Evolutionary conservation across 2,329 filamentous ascomycete species (phyloP).

Genomic region (Tolypocladium endophyticum): DNA sequence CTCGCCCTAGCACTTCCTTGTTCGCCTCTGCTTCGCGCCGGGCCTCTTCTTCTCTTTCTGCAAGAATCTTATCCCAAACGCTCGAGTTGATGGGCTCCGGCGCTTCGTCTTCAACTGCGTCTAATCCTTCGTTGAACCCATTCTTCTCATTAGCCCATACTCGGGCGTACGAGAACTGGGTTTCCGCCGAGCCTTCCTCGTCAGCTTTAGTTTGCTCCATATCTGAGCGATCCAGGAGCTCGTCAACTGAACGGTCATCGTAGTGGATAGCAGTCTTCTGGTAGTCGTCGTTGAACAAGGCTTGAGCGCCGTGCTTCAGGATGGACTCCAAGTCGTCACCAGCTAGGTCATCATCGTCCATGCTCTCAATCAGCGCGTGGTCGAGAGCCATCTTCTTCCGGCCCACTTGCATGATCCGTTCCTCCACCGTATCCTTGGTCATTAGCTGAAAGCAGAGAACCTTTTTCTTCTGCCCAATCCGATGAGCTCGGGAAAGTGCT

Average conservation of each 20-base stretch:
- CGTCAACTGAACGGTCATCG: conserved; percentile 73
- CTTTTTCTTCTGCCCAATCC: conserved; percentile 92
- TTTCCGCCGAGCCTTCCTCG: conserved; percentile 57
- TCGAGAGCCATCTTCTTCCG: conserved; percentile 94
- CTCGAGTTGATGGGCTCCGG: conserved; percentile 49
- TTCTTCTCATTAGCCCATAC: conserved; percentile 83
- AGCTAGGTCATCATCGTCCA: conserved; percentile 74
- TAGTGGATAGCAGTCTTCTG: conserved; percentile 67
- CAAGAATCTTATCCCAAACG: conserved; percentile 85
- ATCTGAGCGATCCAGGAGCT: conserved; percentile 76
- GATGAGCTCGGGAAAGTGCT: conserved; percentile 84
- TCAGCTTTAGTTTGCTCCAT: conserved; percentile 60
- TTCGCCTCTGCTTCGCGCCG: conserved; percentile 58
- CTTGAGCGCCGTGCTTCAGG: conserved; percentile 74
- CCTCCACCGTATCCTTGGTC: conserved; percentile 80
- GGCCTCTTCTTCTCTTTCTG: conserved; percentile 69
- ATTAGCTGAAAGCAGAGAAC: conserved; percentile 93
- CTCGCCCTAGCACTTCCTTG: conserved; percentile 71
- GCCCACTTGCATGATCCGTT: conserved; percentile 93
- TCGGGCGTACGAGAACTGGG: conserved; percentile 78
- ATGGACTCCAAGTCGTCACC: conserved; percentile 78
- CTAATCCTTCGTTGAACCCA: conserved; percentile 52
- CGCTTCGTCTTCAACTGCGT: conserved; percentile 39
- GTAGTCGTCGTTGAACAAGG: conserved; percentile 70
- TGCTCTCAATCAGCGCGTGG: conserved; percentile 84